A percentile compares a stretch with the other conserved stretches of the same genome.
Evolutionary conservation across 2,329 filamentous ascomycete genomes (phyloP).

Genomic region (Drechslerella dactyloides): DNA sequence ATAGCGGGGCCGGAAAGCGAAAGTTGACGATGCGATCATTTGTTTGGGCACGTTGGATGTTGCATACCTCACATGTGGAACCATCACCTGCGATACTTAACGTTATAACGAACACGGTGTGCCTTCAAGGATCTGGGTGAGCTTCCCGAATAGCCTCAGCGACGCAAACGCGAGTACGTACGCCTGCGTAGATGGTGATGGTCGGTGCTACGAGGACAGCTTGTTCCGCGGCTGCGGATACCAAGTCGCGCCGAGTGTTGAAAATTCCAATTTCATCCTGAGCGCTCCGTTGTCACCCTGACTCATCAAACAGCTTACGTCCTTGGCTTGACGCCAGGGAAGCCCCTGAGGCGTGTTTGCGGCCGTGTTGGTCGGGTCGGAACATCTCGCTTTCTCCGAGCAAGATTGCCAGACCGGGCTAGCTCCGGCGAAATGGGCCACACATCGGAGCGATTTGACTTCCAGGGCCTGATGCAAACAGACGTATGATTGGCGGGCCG

Average conservation of each 20-base stretch:
- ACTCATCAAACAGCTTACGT: constrained; percentile 43
- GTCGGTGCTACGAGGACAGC: no score
- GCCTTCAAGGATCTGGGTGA: no score
- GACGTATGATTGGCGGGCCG: constrained; percentile 21
- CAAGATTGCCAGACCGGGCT: constrained; percentile 26
- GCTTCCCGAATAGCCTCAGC: no score
- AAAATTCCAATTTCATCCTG: background rate
- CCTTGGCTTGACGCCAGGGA: constrained; percentile 2
- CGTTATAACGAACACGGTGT: no score
- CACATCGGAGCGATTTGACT: constrained; percentile 49
- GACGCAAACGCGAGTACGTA: no score
- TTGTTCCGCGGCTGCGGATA: no score
- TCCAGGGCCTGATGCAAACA: constrained; percentile 17
- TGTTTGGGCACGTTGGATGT: background rate
- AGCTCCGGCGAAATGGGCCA: constrained; percentile 17
- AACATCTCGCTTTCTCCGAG: constrained; percentile 37
- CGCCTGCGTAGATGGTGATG: no score
- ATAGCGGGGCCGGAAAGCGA: no score
- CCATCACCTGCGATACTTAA: constrained; percentile 6
- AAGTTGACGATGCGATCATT: constrained; percentile 25
- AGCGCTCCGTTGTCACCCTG: constrained; percentile 31
- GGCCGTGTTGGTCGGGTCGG: constrained; percentile 27
- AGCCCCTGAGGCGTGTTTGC: constrained; percentile 24
- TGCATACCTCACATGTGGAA: constrained; percentile 10
- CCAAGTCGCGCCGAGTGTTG: no score